A percentile compares a stretch with the other conserved stretches of the same genome.
These are phyloP conservation scores for Penicillium crustosum DNA, from an alignment of 2,329 filamentous ascomycete species.

Conservation along the genomic window DNA sequence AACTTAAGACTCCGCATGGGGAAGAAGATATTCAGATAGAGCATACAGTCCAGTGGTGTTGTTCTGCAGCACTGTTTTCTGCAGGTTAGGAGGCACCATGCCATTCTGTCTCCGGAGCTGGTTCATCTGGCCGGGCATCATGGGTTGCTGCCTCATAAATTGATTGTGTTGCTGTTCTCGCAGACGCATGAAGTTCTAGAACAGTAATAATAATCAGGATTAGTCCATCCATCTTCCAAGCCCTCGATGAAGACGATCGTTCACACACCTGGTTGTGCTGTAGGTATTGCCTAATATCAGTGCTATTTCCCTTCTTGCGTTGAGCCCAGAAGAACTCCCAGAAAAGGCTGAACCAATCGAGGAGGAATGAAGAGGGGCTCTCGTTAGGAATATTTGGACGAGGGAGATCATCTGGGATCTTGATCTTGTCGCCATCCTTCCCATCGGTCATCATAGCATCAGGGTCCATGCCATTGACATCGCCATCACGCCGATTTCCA, in stretches of 20 bases:
- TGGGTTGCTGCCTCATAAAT: conserved; percentile 70
- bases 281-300: conserved; percentile 72
- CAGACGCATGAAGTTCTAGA: conserved; percentile 64
- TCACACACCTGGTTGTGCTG: conserved; percentile 71
- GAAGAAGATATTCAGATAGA: conserved; percentile 7
- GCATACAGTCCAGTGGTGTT: conserved; percentile 51
- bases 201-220: conserved; percentile 2
- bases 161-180: conserved; percentile 76
- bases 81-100: conserved; percentile 51
- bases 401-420: conserved; percentile 78
- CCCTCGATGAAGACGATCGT: conserved; percentile 2
- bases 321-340: conserved; percentile 93
- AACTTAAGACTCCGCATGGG: conserved; percentile 2
- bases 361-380: conserved; percentile 74
- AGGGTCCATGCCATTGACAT: conserved; percentile 71
- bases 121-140: conserved; percentile 56
- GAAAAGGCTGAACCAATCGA: conserved; percentile 96
- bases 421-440: conserved; percentile 73
- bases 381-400: conserved; percentile 58
- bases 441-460: conserved; percentile 79
- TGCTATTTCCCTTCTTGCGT: conserved; percentile 65
- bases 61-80: conserved; percentile 75
- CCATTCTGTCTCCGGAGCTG: conserved; percentile 51
- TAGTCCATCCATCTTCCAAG: conserved; percentile 15
- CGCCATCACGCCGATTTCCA: conserved; percentile 65